phyloP scores from a whole-genome alignment of 2,329 filamentous ascomycete genomes.

The Monascus ruber region DNA sequence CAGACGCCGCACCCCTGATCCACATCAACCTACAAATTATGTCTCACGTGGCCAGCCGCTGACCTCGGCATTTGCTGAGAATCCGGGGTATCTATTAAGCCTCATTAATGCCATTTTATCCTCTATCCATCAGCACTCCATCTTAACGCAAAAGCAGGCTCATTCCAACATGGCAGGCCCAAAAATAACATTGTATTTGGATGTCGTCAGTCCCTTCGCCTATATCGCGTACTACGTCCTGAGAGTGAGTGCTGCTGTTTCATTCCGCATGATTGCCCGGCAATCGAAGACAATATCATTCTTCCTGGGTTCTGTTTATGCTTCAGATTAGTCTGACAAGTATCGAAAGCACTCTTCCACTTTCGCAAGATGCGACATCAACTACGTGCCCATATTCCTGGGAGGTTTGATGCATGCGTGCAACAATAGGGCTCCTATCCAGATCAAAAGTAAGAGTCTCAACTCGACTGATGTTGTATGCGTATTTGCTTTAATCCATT shows the following conservation, averaged over 20 bases:
- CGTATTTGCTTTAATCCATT: neutral
- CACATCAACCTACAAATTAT: no score
- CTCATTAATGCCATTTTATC: neutral
- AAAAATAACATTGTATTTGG: constrained; percentile 47
- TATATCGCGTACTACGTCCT: constrained; percentile 49
- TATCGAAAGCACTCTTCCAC: constrained; percentile 41
- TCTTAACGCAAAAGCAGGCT: neutral
- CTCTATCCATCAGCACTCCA: neutral
- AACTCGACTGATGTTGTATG: no score
- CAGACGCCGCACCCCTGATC: no score
- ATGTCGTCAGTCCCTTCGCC: constrained; percentile 49
- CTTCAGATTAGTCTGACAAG: no score
- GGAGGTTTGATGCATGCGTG: constrained; percentile 48
- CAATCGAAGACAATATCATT: neutral
- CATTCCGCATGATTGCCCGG: no score
- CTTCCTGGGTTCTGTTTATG: neutral
- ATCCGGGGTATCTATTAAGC: no score
- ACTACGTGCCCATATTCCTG: constrained; percentile 48
- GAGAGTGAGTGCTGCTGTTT: constrained; percentile 29
- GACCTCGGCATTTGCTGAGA: no score
- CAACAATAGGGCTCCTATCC: constrained; percentile 43
- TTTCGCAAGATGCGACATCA: constrained; percentile 45
- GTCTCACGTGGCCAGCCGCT: no score
- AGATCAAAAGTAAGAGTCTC: constrained; percentile 40
- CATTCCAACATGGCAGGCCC: constrained; percentile 31